Evolutionary conservation across 768 basidiomycete species (phyloP).

Genomic region (Suillus subalutaceus): DNA sequence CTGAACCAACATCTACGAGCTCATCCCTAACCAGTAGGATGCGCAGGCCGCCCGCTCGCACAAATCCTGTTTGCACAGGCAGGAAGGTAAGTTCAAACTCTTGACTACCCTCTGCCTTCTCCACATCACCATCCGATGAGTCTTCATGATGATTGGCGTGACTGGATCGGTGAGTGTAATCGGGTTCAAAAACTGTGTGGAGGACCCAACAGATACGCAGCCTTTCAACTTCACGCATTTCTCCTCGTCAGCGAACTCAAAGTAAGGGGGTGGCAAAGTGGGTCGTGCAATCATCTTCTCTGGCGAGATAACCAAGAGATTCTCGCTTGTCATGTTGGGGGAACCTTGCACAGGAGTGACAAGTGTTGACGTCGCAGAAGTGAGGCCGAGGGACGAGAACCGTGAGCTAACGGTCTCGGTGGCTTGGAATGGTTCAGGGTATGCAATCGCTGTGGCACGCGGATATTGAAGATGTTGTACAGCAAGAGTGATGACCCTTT

Average conservation of each 20-base stretch:
- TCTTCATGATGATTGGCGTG: conserved; percentile 13
- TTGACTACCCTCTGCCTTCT: conserved; percentile 45
- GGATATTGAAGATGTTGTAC: conserved; percentile 67
- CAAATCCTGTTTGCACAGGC: conserved; percentile 60
- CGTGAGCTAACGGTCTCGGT: conserved; percentile 12
- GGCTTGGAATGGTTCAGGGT: conserved; percentile 11
- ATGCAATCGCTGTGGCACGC: conserved; percentile 22
- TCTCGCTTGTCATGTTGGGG: conserved; percentile 12
- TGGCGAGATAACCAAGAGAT: conserved; percentile 18
- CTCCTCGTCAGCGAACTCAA: conserved; percentile 42
- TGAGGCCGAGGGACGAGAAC: conserved; percentile 13
- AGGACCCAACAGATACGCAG: conserved; percentile 53
- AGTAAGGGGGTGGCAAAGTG: conserved; percentile 49
- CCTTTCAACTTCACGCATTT: conserved; percentile 33
- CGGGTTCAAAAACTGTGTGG: conserved; percentile 48
- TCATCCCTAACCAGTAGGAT: conserved; percentile 65
- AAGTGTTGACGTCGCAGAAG: conserved; percentile 9
- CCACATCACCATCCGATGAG: conserved; percentile 17
- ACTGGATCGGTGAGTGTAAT: conserved; percentile 36
- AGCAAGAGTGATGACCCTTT: conserved; percentile 52
- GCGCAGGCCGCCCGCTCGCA: conserved; percentile 70
- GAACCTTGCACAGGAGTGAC: conserved; percentile 13
- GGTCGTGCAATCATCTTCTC: conserved; percentile 14
- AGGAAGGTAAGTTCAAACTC: conserved; percentile 69
- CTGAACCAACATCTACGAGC: conserved; percentile 38